Evolutionary conservation across 495 filamentous ascomycete species (phyloP).

Genomic region (Penicillium robsamsonii): DNA sequence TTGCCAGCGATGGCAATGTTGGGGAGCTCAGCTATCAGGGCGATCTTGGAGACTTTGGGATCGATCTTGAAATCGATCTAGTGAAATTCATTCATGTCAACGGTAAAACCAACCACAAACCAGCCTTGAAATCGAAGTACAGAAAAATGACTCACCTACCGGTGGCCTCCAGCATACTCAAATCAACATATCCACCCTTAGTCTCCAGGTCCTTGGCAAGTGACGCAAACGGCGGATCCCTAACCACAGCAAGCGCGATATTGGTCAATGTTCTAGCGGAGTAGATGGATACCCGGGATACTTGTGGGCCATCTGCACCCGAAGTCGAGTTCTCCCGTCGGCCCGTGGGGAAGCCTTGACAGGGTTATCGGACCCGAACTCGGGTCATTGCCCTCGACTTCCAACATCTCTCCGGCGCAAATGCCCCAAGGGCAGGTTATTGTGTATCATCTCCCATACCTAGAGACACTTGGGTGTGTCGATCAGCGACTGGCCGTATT

Average conservation of each 20-base stretch:
- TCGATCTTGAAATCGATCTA: conserved; percentile 44
- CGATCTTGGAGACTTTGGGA: conserved; percentile 42
- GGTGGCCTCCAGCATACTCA: conserved; percentile 36
- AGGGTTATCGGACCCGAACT: conserved; percentile 31
- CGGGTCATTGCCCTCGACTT: conserved; percentile 31
- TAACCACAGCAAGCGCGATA: conserved; percentile 39
- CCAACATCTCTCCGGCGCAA: conserved; percentile 33
- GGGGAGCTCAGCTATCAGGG: conserved; percentile 39
- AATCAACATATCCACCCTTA: conserved; percentile 43
- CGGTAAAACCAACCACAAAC: not conserved
- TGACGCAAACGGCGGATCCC: conserved; percentile 38
- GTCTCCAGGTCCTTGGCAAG: conserved; percentile 40
- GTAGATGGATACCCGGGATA: conserved; percentile 36
- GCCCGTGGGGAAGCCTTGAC: conserved; percentile 35
- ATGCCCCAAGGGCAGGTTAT: conserved; percentile 35
- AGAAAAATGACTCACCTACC: conserved; percentile 16
- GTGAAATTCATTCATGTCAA: not conserved
- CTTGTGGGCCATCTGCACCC: conserved; percentile 39
- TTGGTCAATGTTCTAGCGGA: conserved; percentile 41
- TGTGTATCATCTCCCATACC: conserved; percentile 34
- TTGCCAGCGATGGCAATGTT: conserved; percentile 41
- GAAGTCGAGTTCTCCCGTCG: conserved; percentile 28
- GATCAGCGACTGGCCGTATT: conserved; percentile 34
- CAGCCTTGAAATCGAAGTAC: not conserved
- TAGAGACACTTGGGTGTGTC: conserved; percentile 33